phyloP scores from a whole-genome alignment of 345 rosid species.

The Citrus hindsii region DNA sequence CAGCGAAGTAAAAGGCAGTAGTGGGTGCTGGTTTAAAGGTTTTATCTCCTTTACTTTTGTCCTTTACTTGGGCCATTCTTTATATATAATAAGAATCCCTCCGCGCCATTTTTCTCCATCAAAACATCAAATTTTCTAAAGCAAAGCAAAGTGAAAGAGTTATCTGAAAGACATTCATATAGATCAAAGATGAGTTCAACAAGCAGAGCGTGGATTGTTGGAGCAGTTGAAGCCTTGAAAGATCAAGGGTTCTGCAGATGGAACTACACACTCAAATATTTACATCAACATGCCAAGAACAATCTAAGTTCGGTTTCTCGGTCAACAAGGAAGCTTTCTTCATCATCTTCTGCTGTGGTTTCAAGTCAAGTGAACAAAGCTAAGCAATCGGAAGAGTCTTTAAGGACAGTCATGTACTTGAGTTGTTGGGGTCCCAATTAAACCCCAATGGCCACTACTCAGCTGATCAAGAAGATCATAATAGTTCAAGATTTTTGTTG shows the following conservation, averaged over 20 bases:
- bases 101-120: background rate
- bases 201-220: constrained; percentile 49
- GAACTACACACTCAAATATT: constrained; percentile 40
- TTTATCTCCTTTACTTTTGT: background rate
- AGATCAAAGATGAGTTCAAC: constrained; percentile 9
- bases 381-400: constrained; percentile 39
- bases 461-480: background rate
- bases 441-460: background rate
- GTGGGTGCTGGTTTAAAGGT: background rate
- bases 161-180: background rate
- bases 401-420: constrained; percentile 52
- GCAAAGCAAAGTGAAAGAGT: background rate
- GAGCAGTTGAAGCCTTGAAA: constrained; percentile 58
- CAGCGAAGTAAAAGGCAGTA: background rate
- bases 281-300: constrained; percentile 43
- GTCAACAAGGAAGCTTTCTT: constrained; percentile 38
- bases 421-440: constrained; percentile 35
- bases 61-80: background rate
- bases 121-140: background rate
- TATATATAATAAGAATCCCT: background rate
- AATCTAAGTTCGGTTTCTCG: constrained; percentile 36
- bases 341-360: constrained; percentile 29
- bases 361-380: background rate
- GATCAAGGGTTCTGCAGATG: constrained; percentile 62
- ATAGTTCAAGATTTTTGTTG: background rate